Base-by-base conservation (phyloP, 352 stramenopile species). In the Phytophthora hybrid region DNA sequence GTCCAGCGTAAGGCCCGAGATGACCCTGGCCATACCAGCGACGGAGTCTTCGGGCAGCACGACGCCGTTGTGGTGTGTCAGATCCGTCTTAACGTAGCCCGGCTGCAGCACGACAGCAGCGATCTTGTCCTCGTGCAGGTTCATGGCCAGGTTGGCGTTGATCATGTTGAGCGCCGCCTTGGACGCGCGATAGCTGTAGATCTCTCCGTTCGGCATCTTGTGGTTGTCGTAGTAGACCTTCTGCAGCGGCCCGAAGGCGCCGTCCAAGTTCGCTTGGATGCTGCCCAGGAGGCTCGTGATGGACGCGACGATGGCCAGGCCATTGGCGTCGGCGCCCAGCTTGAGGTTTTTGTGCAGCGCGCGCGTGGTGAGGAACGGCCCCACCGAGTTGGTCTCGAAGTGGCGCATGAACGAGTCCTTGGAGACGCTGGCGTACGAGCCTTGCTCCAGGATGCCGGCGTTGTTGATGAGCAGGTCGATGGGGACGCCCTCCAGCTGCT, bases 91-190 rank as follows among this genome's bases (percentile, higher is more conserved):
- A 10, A 93, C 84, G 58, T 83, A 85, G 10, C 85, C 83, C 4
- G 85, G 83, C 46, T 89, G 76, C 23, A 87, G 34, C 19, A 88
- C 70, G 10, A 91, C 41, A 10, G 76, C 63, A 0, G 52, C 56
- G 49, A 93, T 87, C 5, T 79, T 83, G 46, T 87, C 62, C 16
- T 57, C 44, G 63, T 83, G 74, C 1, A 91, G 69, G 29, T 93
- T 82, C 4, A 81, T 55, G 14, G 77, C 63, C 29, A 93, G 49
- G 31, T 54, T 76, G 58, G 70, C 74, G 60, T 76, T 89, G 47
- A 91, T 57, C 77, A 85, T 90, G 71, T 96, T 96, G 32, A 92
- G 65, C 14, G 86, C 89, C 1, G 85, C 57, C 64, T 94, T 93
- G 39, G 82, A 91, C 51, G 87, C 80, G 34, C 83, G 74, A 63